Percentiles rank a stretch among this genome's conserved stretches.
These are phyloP conservation scores for Ajuga chamaepitys DNA, from an alignment of 257 asterid species.

Conservation along the genomic window DNA sequence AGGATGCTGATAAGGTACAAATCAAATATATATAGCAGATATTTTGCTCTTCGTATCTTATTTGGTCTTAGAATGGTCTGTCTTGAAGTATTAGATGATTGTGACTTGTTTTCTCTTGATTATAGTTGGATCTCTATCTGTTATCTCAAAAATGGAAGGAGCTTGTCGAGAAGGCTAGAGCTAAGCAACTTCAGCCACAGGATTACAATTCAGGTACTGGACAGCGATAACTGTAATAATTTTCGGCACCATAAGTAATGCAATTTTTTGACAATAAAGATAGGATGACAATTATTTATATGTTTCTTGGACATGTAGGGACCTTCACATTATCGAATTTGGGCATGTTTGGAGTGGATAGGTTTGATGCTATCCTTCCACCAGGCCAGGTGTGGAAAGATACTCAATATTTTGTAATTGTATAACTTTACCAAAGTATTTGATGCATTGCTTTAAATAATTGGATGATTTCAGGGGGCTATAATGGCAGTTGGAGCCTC, in stretches of 20 bases:
- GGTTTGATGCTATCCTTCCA: constrained; percentile 93
- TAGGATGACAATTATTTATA: background rate
- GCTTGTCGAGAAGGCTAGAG: constrained; percentile 76
- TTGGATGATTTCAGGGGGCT: constrained; percentile 59
- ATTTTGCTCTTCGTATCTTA: background rate
- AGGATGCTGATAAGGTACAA: constrained; percentile 80
- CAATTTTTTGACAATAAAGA: background rate
- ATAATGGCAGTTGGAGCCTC: constrained; percentile 98
- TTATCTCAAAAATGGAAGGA: constrained; percentile 84
- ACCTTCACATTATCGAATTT: constrained; percentile 81
- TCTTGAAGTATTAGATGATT: background rate
- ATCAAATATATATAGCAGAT: background rate
- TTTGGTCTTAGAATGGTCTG: background rate
- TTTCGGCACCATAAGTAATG: background rate
- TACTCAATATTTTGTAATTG: background rate
- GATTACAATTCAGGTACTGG: constrained; percentile 70
- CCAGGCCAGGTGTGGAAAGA: constrained; percentile 70
- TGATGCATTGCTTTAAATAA: background rate
- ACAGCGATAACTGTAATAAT: background rate
- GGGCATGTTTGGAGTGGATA: constrained; percentile 96
- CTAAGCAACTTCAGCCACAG: constrained; percentile 83
- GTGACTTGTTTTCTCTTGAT: constrained; percentile 19
- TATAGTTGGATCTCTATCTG: constrained; percentile 77
- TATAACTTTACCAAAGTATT: background rate
- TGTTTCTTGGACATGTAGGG: constrained; percentile 32